These are phyloP conservation scores for Myotisia sp. DNA, from an alignment of 2,329 filamentous ascomycete genomes.

Conservation along the genomic window DNA sequence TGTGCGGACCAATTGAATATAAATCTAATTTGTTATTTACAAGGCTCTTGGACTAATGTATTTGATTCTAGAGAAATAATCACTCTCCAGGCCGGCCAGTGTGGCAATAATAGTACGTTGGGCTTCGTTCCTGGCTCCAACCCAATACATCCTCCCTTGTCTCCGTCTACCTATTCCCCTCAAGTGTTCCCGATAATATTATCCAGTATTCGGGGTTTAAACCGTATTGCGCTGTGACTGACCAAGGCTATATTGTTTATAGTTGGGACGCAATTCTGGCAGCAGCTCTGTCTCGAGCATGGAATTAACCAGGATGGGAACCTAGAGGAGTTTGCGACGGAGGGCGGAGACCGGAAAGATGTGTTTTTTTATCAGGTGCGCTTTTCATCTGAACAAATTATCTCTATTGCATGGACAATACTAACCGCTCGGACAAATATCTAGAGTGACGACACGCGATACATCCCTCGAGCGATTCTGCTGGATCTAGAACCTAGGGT, in stretches of 20 bases:
- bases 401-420: neutral
- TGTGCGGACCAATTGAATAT: too few relatives aligned
- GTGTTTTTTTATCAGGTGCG: conserved; percentile 84
- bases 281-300: conserved; percentile 94
- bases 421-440: conserved; percentile 1
- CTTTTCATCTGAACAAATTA: neutral
- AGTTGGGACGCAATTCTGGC: conserved; percentile 98
- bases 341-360: conserved; percentile 94
- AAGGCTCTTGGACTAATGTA: too few relatives aligned
- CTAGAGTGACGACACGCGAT: conserved; percentile 90
- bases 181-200: neutral
- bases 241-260: conserved; percentile 5
- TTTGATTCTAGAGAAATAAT: conserved; percentile 95
- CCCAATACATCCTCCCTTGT: too few relatives aligned
- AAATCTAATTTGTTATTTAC: too few relatives aligned
- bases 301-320: conserved; percentile 97
- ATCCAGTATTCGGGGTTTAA: neutral
- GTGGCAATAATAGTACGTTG: conserved; percentile 91
- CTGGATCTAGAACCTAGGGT: conserved; percentile 89
- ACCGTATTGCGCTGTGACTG: neutral
- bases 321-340: conserved; percentile 91
- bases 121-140: too few relatives aligned
- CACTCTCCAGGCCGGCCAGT: conserved; percentile 96
- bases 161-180: neutral
- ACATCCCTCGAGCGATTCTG: conserved; percentile 89